A percentile compares a stretch with the other conserved stretches of the same genome.
Evolutionary conservation across 352 stramenopile genomes (phyloP).

Genomic region (Pythium folliculosum): DNA sequence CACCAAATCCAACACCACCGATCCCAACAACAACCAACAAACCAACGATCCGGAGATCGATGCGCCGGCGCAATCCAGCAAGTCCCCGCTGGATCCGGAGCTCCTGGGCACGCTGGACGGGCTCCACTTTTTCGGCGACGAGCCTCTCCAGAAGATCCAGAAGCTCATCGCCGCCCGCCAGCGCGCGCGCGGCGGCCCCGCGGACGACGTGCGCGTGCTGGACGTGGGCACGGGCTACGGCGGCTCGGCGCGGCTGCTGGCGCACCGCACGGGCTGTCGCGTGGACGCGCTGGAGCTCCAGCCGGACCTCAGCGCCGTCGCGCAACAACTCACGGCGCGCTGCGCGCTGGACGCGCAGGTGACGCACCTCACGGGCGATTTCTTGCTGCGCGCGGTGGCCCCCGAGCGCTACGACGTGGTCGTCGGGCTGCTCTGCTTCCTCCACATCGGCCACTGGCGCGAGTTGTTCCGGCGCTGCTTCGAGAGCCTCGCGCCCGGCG

Average conservation of each 20-base stretch:
- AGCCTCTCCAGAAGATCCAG: conserved; percentile 54
- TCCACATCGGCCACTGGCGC: conserved; percentile 72
- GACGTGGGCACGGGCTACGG: conserved; percentile 91
- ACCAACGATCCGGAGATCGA: too few relatives aligned
- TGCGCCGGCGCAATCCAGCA: not conserved
- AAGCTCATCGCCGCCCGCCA: conserved; percentile 31
- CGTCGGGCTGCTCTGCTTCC: conserved; percentile 70
- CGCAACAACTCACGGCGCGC: conserved; percentile 53
- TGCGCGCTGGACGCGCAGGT: conserved; percentile 53
- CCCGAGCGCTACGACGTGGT: conserved; percentile 53
- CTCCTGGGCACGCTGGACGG: conserved; percentile 53
- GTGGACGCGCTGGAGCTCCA: conserved; percentile 83
- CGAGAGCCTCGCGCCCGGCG: conserved; percentile 56
- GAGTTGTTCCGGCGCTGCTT: conserved; percentile 63
- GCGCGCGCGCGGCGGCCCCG: not conserved
- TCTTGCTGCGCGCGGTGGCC: conserved; percentile 42
- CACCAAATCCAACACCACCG: conserved; percentile 1
- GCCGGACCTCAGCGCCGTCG: conserved; percentile 64
- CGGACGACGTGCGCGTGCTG: conserved; percentile 46
- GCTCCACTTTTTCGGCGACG: conserved; percentile 69
- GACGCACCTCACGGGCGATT: conserved; percentile 64
- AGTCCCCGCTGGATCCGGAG: conserved; percentile 43
- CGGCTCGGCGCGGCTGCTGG: conserved; percentile 84
- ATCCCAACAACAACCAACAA: conserved; percentile 13
- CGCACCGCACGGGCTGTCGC: conserved; percentile 58